Evolutionary conservation across 2,329 filamentous ascomycete species (phyloP).

Genomic region (Pezicula rhizophila): DNA sequence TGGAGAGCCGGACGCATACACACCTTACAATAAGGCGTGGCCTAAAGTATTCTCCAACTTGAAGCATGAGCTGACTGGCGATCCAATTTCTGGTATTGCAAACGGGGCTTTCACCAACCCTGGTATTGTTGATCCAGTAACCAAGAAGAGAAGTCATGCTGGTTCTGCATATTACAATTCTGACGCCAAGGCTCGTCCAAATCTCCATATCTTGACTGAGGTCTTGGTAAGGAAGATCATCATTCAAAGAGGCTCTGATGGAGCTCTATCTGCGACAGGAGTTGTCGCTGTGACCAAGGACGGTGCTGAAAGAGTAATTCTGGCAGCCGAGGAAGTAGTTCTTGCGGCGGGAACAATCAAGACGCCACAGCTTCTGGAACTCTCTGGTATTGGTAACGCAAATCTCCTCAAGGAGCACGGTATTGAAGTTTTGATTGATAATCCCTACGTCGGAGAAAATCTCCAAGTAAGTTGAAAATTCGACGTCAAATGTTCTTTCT

Average conservation of each 20-base stretch:
- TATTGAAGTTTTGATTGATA: constrained; percentile 14
- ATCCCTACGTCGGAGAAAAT: constrained; percentile 21
- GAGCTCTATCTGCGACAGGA: constrained; percentile 3
- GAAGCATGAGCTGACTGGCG: neutral
- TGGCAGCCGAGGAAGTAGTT: constrained; percentile 22
- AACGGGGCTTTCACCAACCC: constrained; percentile 26
- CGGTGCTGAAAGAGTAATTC: constrained; percentile 9
- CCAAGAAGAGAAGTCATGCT: constrained; percentile 14
- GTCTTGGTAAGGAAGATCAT: constrained; percentile 72
- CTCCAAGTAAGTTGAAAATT: constrained; percentile 7
- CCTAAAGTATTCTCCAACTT: constrained; percentile 2
- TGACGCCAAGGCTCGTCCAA: constrained; percentile 30
- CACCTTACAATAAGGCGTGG: constrained; percentile 4
- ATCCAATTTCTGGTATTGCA: constrained; percentile 4
- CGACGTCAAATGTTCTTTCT: neutral
- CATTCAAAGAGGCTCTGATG: constrained; percentile 1
- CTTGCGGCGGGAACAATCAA: constrained; percentile 21
- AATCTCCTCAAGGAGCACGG: constrained; percentile 11
- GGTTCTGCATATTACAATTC: constrained; percentile 18
- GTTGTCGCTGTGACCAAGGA: constrained; percentile 7
- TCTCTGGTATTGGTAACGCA: constrained; percentile 25
- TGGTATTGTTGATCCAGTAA: constrained; percentile 11
- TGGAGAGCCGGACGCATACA: constrained; percentile 3
- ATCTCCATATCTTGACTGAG: constrained; percentile 77
- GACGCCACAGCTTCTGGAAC: constrained; percentile 27